These are phyloP conservation scores for Striga asiatica DNA, from an alignment of 257 asterid genomes.

Conservation along the genomic window DNA sequence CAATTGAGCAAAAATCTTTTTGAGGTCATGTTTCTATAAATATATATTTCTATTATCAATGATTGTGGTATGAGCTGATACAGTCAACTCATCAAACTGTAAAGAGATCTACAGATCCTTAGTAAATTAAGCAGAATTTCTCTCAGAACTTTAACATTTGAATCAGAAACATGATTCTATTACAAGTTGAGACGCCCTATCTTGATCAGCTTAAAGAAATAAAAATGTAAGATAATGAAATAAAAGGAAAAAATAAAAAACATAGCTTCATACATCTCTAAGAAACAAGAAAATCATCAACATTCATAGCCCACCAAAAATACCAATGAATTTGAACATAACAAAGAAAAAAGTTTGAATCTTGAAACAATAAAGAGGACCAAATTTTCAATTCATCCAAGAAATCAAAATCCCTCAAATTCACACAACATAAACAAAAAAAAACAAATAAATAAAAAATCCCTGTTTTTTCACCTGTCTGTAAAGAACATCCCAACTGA, in stretches of 20 bases:
- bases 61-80: too few species aligned
- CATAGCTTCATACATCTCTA: background rate
- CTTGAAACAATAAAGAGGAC: background rate
- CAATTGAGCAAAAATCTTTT: too few species aligned
- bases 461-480: constrained; percentile 37
- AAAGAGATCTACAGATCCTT: constrained; percentile 30
- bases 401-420: background rate
- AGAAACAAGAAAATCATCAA: background rate
- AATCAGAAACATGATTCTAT: constrained; percentile 6
- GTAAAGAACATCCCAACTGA: constrained; percentile 75
- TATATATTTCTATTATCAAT: too few species aligned
- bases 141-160: too few species aligned
- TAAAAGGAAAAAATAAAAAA: background rate
- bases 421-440: background rate
- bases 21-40: too few species aligned
- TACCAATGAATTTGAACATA: background rate
- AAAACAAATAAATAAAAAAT: background rate
- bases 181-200: background rate
- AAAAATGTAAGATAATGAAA: background rate
- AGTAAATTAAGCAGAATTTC: too few species aligned
- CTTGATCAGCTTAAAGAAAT: background rate
- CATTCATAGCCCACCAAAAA: background rate
- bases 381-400: background rate
- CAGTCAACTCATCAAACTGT: background rate
- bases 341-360: background rate